Base-by-base conservation (phyloP, 148 eudicot genomes). In the Diospyros lotus region DNA sequence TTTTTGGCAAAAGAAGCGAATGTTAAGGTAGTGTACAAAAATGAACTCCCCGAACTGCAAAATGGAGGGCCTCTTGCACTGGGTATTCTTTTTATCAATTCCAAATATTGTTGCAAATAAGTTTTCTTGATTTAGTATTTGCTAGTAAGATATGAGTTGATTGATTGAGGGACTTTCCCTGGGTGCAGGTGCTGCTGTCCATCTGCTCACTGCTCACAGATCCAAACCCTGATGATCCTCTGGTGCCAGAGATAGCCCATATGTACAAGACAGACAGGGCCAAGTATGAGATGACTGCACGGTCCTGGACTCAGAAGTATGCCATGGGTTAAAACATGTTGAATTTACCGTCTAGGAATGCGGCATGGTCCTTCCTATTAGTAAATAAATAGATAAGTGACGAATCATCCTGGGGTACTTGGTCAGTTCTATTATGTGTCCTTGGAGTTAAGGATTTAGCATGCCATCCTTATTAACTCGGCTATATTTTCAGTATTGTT, bases 301-400 rank as follows among this genome's bases (percentile, higher is more conserved):
- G 87, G 14, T 75, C 87, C 54, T 84, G 87, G 87, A 84, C 87
- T 73, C 87, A 84, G 80, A 84, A 84, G 58, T 84, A 84, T 66
- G 87, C 87, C 11, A 84, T 84, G 87, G 73, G 73, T 2, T 69
- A 54, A 69, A 46, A 69, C 82, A 54, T 10, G 38, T 6, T 40
- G 13, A 12, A 14, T 42, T 28, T 41, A 1, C 43, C 45, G 8
- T 40, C 28, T 28, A 3, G 45, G 41, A 60, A 18, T 9, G 6
- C 28, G 64, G 2, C 41, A 11, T 60, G 39, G 6, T 43, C 12
- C 54, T 53, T 69, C 59, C 61, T 69, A 53, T 15, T 69, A 69
- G 73, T 69, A 69, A 69, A 69, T 69, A 69, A 69, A 69, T 69
- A 69, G 58, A 17, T 12, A 54, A 52, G 2, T 46, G 73, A 69